These are phyloP conservation scores for Taiozyma sp. DNA, from an alignment of 1,139 yeast species.

Conservation along the genomic window DNA sequence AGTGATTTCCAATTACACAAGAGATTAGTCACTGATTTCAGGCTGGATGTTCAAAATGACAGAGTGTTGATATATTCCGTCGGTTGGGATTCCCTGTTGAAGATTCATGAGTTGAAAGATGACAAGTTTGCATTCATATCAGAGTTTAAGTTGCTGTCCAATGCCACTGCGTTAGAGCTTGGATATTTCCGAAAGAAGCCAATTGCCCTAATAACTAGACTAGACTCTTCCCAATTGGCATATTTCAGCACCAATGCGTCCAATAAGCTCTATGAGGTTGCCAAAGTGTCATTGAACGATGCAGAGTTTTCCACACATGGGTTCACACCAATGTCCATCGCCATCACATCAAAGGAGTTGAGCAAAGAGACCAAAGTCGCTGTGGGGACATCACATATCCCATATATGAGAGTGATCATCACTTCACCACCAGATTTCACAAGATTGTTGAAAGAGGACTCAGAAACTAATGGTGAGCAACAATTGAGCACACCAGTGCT, in stretches of 20 bases:
- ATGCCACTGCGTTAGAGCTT: conserved; percentile 47
- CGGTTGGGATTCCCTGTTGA: conserved; percentile 57
- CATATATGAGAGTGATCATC: conserved; percentile 64
- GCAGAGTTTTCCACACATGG: conserved; percentile 69
- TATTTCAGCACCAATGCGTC: conserved; percentile 30
- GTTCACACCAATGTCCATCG: conserved; percentile 34
- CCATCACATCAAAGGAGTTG: conserved; percentile 3
- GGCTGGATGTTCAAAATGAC: conserved; percentile 21
- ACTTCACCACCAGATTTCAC: conserved; percentile 36
- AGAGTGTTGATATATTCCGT: conserved; percentile 39
- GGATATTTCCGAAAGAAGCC: conserved; percentile 27
- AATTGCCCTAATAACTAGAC: conserved; percentile 48
- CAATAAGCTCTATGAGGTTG: conserved; percentile 29
- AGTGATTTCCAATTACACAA: conserved; percentile 32
- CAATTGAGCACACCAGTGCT: conserved; percentile 20
- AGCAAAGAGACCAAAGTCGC: conserved; percentile 30
- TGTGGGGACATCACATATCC: conserved; percentile 71
- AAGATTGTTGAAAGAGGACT: conserved; percentile 11
- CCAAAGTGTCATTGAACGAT: conserved; percentile 61
- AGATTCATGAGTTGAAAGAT: conserved; percentile 32
- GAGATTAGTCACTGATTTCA: conserved; percentile 38
- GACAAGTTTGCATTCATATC: conserved; percentile 25
- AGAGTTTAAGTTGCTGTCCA: conserved; percentile 36
- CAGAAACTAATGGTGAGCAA: conserved; percentile 3
- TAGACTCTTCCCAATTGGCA: conserved; percentile 56